Evolutionary conservation across 2,329 filamentous ascomycete species (phyloP), one percentile per base, ranked within the genome.

Genomic region (Arthrobotrys iridis): DNA sequence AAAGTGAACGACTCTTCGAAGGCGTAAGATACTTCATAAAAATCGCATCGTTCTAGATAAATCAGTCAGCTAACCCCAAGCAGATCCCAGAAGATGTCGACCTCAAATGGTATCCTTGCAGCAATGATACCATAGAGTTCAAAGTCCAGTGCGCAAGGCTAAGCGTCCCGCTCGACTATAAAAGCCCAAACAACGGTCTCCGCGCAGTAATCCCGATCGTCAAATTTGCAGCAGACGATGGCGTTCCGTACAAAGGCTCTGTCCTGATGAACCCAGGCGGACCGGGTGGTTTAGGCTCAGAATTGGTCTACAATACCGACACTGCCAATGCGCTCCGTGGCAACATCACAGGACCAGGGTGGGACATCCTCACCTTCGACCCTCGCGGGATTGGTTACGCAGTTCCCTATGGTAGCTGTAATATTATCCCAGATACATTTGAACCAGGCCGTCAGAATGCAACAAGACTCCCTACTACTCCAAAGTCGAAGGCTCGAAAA

Each of bases 241-340:
- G 83, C 26, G 64, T 67, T 26, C 70, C 70, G 2, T 74, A 74
- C 40, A 74, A 74, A 40, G 70, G 70, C n/a, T 80, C 83, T 50
- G 80, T 85, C 35, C 80, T 85, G 76, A 78, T 79, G 48, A 85
- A 85, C 80, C 84, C 84, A 0, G 84, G 84, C 37, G 84, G 84
- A 0, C 84, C 84, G 0, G 83, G 84, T 37, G 82, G 78, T 18
- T 82, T 82, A 0, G 84, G 84, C 8, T 85, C 83, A 0, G 80
- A 76, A 1, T 76, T 83, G 48, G 81, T 81, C 2, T 77, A 81
- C 5, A 78, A 78, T 8, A 40, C 58, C 13, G 41, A 26, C 10
- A 13, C 15, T 2, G 18, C 46, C 7, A 40, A 55, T 74, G 11
- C 20, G 41, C 11, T n/a, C 26, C 11, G n/a, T n/a, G n/a, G n/a